Base-by-base conservation (phyloP, 2,329 filamentous ascomycete genomes). In the Aspergillus sp. region DNA sequence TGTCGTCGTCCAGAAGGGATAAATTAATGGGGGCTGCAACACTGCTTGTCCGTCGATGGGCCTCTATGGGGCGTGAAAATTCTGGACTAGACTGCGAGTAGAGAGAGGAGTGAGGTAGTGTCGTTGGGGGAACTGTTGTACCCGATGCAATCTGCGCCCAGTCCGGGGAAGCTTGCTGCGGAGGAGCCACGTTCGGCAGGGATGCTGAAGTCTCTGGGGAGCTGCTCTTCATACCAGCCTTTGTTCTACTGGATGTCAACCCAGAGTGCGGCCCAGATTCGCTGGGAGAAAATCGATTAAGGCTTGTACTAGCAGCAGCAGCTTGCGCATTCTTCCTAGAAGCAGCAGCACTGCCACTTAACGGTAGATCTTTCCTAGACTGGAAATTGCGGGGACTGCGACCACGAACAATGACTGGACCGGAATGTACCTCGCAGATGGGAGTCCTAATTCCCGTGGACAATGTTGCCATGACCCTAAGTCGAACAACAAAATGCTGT, bases 361-460 rank as follows among this genome's bases (percentile, higher is more conserved):
- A 82, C 2, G 93, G 92, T 60, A 96, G 89, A 73, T 98, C 93
- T 74, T 96, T 97, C 52, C 93, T 84, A 9, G 92, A 90, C 74
- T 96, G 92, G 74, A 98, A 98, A 75, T 98, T 98, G 39, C 93
- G 85, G 4, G 93, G 93, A 74, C 93, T 97, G 67, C 93, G 86
- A 37, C 93, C 93, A 60, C 93, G 89, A 31, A 98, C 93, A 55
- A 98, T 96, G 66, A 98, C 93, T 2, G 93, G 91, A 1, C 91
- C 90, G 0, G 93, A 97, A 31, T 88, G 88, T 15, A 91, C 87
- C 75, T 97, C 93, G 52, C 89, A 90, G 52, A 97, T 82, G 7
- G 91, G 84, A 35, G 91, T 84, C 73, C 93, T 96, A 35, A 83
- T 83, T n/a, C 91, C 91, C 60, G 91, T 95, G 1, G 90, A 84